Percentiles rank a stretch among this genome's conserved stretches.
Conservation (phyloP, 1,139 yeast genomes). For the Kodamaea plutei region DNA sequence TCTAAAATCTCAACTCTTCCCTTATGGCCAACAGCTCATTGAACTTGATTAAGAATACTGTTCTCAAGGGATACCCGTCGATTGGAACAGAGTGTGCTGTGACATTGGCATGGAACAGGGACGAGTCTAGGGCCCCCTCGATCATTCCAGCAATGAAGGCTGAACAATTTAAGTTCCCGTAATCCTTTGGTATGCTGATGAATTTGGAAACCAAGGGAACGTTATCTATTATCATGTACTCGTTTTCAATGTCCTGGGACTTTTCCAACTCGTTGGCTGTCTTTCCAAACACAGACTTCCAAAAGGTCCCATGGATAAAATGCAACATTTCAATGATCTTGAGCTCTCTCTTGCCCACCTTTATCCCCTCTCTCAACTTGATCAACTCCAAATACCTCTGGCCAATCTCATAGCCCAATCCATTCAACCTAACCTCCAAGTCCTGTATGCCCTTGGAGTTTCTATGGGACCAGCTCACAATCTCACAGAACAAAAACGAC, state of each 20-base stretch:
- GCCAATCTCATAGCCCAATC: conserved; percentile 68
- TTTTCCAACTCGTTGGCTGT: conserved; percentile 85
- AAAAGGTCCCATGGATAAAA: conserved; percentile 75
- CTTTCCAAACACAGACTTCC: conserved; percentile 80
- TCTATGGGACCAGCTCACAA: conserved; percentile 62
- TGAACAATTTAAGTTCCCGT: conserved; percentile 74
- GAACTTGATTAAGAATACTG: conserved; percentile 82
- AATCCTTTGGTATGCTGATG: conserved; percentile 77
- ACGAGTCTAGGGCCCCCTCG: conserved; percentile 81
- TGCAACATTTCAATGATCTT: conserved; percentile 75
- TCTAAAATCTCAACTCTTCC: conserved; percentile 34
- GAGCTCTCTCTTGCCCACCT: conserved; percentile 65
- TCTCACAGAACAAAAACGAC: conserved; percentile 68
- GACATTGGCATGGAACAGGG: conserved; percentile 78
- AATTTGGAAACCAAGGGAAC: conserved; percentile 72
- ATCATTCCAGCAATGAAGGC: conserved; percentile 89
- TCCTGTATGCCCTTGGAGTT: conserved; percentile 71
- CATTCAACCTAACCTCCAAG: conserved; percentile 69
- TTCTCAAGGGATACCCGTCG: conserved; percentile 60
- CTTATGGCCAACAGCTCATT: conserved; percentile 55
- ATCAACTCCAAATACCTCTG: conserved; percentile 41
- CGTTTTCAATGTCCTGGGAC: conserved; percentile 76
- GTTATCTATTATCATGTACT: conserved; percentile 84
- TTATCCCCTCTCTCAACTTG: conserved; percentile 52
- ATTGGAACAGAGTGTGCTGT: conserved; percentile 83